phyloP scores from a whole-genome alignment of 495 filamentous ascomycete genomes.

The Hypoxylon rickii region DNA sequence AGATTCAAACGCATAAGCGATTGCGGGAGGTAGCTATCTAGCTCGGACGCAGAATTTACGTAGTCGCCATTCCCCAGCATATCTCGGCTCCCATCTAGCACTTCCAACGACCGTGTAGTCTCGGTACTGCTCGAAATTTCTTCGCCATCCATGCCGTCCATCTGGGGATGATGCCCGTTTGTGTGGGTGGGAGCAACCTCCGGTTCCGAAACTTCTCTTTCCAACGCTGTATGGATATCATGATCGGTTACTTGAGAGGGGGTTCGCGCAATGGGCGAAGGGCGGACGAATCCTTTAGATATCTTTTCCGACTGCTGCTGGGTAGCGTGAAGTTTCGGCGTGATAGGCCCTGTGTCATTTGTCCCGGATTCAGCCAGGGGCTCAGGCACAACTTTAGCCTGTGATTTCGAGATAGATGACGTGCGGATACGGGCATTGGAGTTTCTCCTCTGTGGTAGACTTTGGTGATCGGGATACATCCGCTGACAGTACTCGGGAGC shows the following conservation, averaged over 20 bases:
- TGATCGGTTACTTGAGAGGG: slow-evolving; percentile 42
- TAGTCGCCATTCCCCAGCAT: slow-evolving; percentile 2
- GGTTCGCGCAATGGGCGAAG: slow-evolving; percentile 41
- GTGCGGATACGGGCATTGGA: slow-evolving; percentile 52
- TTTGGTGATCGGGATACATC: slow-evolving; percentile 18
- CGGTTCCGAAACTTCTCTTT: slow-evolving; percentile 8
- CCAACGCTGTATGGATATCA: slow-evolving; percentile 8
- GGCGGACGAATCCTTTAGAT: slow-evolving; percentile 40
- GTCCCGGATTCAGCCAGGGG: slow-evolving; percentile 35
- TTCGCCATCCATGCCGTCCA: slow-evolving; percentile 24
- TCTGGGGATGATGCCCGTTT: slow-evolving; percentile 17
- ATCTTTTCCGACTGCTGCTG: slow-evolving; percentile 42
- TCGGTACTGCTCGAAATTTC: slow-evolving; percentile 26
- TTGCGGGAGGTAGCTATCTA: slow-evolving; percentile 49
- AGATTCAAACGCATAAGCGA: slow-evolving; percentile 47
- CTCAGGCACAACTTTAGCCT: slow-evolving; percentile 46
- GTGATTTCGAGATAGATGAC: slow-evolving; percentile 42
- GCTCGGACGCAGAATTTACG: slow-evolving; percentile 40
- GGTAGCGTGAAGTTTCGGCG: slow-evolving; percentile 38
- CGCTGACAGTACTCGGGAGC: slow-evolving; percentile 11
- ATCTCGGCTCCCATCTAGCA: slow-evolving; percentile 22
- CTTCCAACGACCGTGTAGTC: slow-evolving; percentile 25
- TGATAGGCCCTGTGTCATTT: slow-evolving; percentile 35
- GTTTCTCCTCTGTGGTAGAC: slow-evolving; percentile 44
- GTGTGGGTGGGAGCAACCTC: slow-evolving; percentile 10